Percentiles rank a stretch among this genome's conserved stretches.
Conservation (phyloP, 2,329 filamentous ascomycete genomes). For the Verticillium longisporum region DNA sequence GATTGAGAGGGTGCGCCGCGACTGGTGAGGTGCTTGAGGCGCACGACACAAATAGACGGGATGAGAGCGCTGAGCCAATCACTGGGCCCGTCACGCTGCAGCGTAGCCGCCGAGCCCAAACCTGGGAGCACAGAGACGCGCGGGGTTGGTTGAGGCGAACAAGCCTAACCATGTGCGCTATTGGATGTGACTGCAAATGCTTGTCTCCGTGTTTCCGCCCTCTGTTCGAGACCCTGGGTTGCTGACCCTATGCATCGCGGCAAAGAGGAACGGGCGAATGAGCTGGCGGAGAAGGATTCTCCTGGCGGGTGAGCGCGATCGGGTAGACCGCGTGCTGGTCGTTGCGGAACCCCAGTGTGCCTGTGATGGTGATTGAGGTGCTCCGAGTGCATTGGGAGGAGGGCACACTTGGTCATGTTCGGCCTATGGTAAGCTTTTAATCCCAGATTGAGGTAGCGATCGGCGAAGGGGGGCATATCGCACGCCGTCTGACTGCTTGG, state of each 20-base stretch:
- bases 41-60: slow-evolving; percentile 9
- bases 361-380: not conserved
- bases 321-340: not conserved
- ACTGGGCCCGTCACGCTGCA: slow-evolving; percentile 23
- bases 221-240: not conserved
- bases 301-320: not conserved
- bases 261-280: not conserved
- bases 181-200: not conserved
- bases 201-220: not conserved
- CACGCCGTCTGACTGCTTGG: not conserved
- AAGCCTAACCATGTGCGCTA: not conserved
- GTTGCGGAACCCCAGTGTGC: not conserved
- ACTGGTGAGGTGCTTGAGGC: slow-evolving; percentile 7
- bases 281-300: not conserved
- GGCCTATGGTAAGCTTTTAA: not conserved
- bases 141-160: slow-evolving; percentile 9
- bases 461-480: not conserved
- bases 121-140: slow-evolving; percentile 6
- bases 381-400: not conserved
- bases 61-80: slow-evolving; percentile 18
- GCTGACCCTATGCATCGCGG: not conserved
- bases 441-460: not conserved
- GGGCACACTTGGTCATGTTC: not conserved
- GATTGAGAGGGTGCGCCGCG: slow-evolving; percentile 2
- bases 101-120: slow-evolving; percentile 13